phyloP scores from a whole-genome alignment of 306 rosid genomes.

The Dalbergia oliveri region DNA sequence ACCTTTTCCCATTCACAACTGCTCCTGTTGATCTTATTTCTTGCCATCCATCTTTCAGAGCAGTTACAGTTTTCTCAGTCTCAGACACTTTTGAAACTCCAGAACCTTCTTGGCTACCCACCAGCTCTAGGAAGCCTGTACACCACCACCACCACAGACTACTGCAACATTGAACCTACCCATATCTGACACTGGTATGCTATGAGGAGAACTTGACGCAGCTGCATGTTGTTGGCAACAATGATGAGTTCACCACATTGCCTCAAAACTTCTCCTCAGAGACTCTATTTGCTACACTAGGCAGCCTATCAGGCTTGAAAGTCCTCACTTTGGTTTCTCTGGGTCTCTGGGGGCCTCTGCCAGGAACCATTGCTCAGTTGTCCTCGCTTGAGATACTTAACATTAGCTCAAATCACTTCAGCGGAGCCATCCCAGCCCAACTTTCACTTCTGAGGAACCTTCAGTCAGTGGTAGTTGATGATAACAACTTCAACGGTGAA shows the following conservation, averaged over 20 bases:
- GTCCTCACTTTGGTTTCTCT: constrained; percentile 83
- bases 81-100: constrained; percentile 67
- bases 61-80: constrained; percentile 62
- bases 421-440: constrained; percentile 65
- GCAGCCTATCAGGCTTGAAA: constrained; percentile 62
- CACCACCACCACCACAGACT: constrained; percentile 48
- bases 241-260: constrained; percentile 48
- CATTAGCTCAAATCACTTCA: constrained; percentile 72
- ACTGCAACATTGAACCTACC: constrained; percentile 81
- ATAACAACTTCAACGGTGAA: constrained; percentile 65
- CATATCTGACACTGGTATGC: constrained; percentile 70
- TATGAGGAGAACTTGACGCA: constrained; percentile 80
- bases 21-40: constrained; percentile 53
- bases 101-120: constrained; percentile 73
- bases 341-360: constrained; percentile 77
- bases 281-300: constrained; percentile 65
- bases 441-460: constrained; percentile 69
- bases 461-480: constrained; percentile 80
- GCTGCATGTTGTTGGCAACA: constrained; percentile 73
- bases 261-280: constrained; percentile 60
- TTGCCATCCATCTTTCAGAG: constrained; percentile 56
- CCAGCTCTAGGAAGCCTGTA: constrained; percentile 53
- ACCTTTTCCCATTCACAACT: constrained; percentile 47
- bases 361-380: constrained; percentile 57
- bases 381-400: constrained; percentile 84